Percentiles rank a stretch among this genome's conserved stretches.
Evolutionary conservation across 306 rosid species (phyloP).

Genomic region (Arachis stenosperma): DNA sequence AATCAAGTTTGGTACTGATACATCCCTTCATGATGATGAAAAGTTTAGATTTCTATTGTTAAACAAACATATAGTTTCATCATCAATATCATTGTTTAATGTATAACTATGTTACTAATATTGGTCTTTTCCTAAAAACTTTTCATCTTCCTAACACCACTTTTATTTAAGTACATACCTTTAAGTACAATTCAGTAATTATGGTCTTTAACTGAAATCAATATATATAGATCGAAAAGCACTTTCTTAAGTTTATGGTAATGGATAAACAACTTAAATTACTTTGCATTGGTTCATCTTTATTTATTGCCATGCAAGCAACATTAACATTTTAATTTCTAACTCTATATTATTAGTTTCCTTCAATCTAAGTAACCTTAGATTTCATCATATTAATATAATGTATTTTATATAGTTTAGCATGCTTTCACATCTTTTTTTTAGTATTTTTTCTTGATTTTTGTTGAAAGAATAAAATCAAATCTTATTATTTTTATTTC

Average conservation of each 20-base stretch:
- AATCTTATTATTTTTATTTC: no score
- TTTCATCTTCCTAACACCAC: conserved; percentile 38
- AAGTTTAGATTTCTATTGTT: conserved; percentile 23
- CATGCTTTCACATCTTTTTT: not conserved
- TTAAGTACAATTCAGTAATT: conserved; percentile 47
- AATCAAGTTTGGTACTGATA: conserved; percentile 10
- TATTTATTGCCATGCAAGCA: conserved; percentile 50
- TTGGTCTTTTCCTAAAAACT: conserved; percentile 13
- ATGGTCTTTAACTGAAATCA: conserved; percentile 39
- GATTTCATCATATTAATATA: conserved; percentile 37
- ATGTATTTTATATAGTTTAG: not conserved
- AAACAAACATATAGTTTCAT: conserved; percentile 17
- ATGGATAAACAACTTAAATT: conserved; percentile 36
- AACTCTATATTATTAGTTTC: conserved; percentile 39
- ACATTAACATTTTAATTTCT: conserved; percentile 24
- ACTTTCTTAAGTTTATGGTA: conserved; percentile 33
- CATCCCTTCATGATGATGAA: not conserved
- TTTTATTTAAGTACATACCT: conserved; percentile 41
- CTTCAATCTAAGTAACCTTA: conserved; percentile 48
- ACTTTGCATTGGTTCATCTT: conserved; percentile 30
- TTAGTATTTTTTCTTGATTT: no score
- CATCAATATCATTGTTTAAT: not conserved
- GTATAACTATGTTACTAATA: not conserved
- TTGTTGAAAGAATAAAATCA: no score
- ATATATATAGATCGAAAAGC: not conserved